These are phyloP conservation scores for Phaeomoniella chlamydospora DNA, from an alignment of 2,329 filamentous ascomycete genomes.

Conservation along the genomic window DNA sequence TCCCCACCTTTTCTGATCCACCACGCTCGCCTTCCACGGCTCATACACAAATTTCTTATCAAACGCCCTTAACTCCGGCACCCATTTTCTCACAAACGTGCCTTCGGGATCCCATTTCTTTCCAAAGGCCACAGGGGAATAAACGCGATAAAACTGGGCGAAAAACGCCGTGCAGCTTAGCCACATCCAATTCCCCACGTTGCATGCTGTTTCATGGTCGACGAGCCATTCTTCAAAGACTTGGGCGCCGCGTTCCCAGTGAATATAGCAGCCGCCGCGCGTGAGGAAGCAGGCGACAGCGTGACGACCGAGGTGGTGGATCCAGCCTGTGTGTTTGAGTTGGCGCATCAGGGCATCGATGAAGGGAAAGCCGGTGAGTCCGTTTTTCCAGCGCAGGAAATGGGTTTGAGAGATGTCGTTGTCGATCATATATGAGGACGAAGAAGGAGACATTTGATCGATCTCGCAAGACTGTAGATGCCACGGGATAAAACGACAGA, in stretches of 20 bases:
- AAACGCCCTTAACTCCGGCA: constrained; percentile 50
- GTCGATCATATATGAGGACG: constrained; percentile 51
- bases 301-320: constrained; percentile 64
- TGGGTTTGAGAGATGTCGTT: constrained; percentile 45
- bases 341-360: constrained; percentile 72
- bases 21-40: constrained; percentile 58
- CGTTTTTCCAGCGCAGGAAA: constrained; percentile 55
- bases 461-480: constrained; percentile 57
- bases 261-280: constrained; percentile 60
- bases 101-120: constrained; percentile 64
- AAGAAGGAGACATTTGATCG: constrained; percentile 38
- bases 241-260: constrained; percentile 65
- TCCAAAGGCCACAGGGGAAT: constrained; percentile 56
- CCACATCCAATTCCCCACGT: constrained; percentile 62
- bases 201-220: constrained; percentile 62
- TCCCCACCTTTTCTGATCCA: constrained; percentile 54
- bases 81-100: constrained; percentile 46
- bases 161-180: constrained; percentile 63
- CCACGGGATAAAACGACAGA: constrained; percentile 67
- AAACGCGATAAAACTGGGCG: constrained; percentile 55
- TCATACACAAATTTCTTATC: constrained; percentile 63
- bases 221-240: constrained; percentile 66
- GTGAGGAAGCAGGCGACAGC: constrained; percentile 73
- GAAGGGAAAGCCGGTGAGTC: constrained; percentile 63
- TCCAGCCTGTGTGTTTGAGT: constrained; percentile 58